Percentiles rank a stretch among this genome's conserved stretches.
These are phyloP conservation scores for Oryza glaberrima DNA, from an alignment of 176 grass and related monocot species.

Conservation along the genomic window DNA sequence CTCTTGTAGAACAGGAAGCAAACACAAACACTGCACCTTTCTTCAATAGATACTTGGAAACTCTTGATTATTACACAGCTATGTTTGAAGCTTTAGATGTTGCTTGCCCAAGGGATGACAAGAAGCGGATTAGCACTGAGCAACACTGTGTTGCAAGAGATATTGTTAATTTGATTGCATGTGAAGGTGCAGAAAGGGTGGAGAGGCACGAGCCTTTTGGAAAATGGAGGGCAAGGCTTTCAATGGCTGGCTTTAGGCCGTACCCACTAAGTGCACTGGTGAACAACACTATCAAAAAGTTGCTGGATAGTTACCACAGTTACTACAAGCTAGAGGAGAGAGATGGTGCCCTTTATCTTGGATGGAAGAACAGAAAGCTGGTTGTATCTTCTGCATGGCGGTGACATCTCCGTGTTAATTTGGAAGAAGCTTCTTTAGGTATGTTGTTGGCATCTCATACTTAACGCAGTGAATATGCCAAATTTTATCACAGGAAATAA, in stretches of 20 bases:
- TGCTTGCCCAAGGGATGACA: slow-evolving; percentile 55
- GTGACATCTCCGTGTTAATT: slow-evolving; percentile 38
- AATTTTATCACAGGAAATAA: slow-evolving; percentile 11
- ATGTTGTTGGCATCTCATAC: slow-evolving; percentile 34
- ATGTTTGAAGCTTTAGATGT: slow-evolving; percentile 80
- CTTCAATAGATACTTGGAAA: slow-evolving; percentile 80
- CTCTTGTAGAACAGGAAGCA: slow-evolving; percentile 76
- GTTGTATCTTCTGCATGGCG: slow-evolving; percentile 66
- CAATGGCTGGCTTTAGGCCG: slow-evolving; percentile 62
- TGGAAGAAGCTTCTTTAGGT: slow-evolving; percentile 43
- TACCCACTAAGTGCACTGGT: slow-evolving; percentile 60
- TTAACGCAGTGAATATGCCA: background rate
- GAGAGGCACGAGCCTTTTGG: slow-evolving; percentile 66
- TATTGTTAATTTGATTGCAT: slow-evolving; percentile 87
- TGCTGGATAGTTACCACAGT: slow-evolving; percentile 51
- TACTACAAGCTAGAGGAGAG: slow-evolving; percentile 55
- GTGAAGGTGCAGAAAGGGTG: slow-evolving; percentile 75
- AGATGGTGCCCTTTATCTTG: slow-evolving; percentile 57
- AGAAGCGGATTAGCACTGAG: slow-evolving; percentile 69
- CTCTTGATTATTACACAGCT: slow-evolving; percentile 76
- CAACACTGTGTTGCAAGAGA: slow-evolving; percentile 86
- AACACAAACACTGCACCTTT: slow-evolving; percentile 86
- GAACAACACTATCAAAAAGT: slow-evolving; percentile 53
- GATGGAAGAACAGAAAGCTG: slow-evolving; percentile 62
- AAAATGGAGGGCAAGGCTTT: slow-evolving; percentile 59